Base-by-base conservation (phyloP, 495 filamentous ascomycete species). In the Xylaria castorea region DNA sequence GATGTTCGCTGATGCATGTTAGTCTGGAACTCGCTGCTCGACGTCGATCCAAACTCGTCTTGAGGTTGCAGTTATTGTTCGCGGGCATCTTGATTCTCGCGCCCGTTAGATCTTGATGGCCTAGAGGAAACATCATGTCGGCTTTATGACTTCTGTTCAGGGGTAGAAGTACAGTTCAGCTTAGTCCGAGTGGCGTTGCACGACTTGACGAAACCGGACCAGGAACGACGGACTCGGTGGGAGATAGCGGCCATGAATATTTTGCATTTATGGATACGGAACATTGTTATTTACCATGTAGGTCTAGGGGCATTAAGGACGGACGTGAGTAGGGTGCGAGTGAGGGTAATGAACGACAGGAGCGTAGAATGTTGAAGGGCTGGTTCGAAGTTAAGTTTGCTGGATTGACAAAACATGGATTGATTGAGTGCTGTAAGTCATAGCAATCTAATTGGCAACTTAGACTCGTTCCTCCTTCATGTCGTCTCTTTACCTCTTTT, bases 11-110 rank as follows among this genome's bases (percentile, higher is more conserved):
- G 44, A 68, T 63, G 32, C 76, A 75, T 25, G 73, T 73, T 2
- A 76, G 75, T 69, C 75, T 71, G 27, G 73, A 76, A 51, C 76
- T 69, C 16, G 73, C 58, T 51, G 71, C 65, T 68, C 68, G 63
- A 60, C 38, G 77, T 73, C 73, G 77, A 75, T 74, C 58, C 70
- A 63, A 22, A 14, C 51, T 40, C 14, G 1, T 8, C 40, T 46
- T 60, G 32, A 61, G 36, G n/a, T 66, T 51, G 20, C 55, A 53
- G 14, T 44, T 27, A 6, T 36, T 65, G 44, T 44, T 53, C 42
- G 20, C 50, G 32, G 25, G 18, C 14, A 38, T 44, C 30, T 61
- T 25, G 7, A 3, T 27, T 46, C 55, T 55, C 12, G 38, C 38
- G 7, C 36, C 68, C 20, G 38, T 42, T 12, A n/a, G 38, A 51